These are phyloP conservation scores for Zymoseptoria crescenta DNA, from an alignment of 2,329 filamentous ascomycete species.

Conservation along the genomic window DNA sequence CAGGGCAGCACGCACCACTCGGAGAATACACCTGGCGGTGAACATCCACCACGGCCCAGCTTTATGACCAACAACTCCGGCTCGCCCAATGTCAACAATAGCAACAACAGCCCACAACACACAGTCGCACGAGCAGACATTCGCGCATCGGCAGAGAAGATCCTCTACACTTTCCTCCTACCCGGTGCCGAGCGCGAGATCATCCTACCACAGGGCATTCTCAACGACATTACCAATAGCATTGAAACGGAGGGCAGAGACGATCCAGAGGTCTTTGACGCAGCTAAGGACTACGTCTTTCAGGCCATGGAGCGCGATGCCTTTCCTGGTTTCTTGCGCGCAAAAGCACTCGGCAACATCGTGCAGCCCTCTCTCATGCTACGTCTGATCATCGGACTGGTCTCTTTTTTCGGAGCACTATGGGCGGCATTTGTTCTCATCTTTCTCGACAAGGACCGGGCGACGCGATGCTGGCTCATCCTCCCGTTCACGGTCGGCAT, in stretches of 20 bases:
- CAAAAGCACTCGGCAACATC: conserved; percentile 91
- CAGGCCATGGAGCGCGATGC: conserved; percentile 99
- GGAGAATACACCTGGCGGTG: conserved; percentile 28
- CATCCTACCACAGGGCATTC: conserved; percentile 79
- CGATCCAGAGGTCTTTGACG: conserved; percentile 94
- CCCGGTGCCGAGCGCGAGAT: conserved; percentile 96
- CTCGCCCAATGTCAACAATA: conserved; percentile 40
- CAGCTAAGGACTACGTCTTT: conserved; percentile 97
- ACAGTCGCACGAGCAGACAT: conserved; percentile 85
- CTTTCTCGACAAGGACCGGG: conserved; percentile 69
- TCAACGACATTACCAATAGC: conserved; percentile 72
- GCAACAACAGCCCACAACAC: conserved; percentile 75
- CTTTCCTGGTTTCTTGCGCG: conserved; percentile 92
- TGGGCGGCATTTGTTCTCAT: conserved; percentile 93
- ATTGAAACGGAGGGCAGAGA: conserved; percentile 90
- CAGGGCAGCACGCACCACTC: conserved; percentile 29
- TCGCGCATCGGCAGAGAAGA: conserved; percentile 89
- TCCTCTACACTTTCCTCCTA: conserved; percentile 93
- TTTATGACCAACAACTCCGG: conserved; percentile 50
- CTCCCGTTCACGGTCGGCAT: conserved; percentile 86
- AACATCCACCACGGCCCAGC: conserved; percentile 48
- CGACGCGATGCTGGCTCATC: conserved; percentile 78
- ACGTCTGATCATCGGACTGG: conserved; percentile 73
- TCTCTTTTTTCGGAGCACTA: conserved; percentile 83
- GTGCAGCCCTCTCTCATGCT: conserved; percentile 85